Percentiles rank a stretch among this genome's conserved stretches.
Evolutionary conservation across 2,329 filamentous ascomycete species (phyloP).

Genomic region (Claviceps arundinis): DNA sequence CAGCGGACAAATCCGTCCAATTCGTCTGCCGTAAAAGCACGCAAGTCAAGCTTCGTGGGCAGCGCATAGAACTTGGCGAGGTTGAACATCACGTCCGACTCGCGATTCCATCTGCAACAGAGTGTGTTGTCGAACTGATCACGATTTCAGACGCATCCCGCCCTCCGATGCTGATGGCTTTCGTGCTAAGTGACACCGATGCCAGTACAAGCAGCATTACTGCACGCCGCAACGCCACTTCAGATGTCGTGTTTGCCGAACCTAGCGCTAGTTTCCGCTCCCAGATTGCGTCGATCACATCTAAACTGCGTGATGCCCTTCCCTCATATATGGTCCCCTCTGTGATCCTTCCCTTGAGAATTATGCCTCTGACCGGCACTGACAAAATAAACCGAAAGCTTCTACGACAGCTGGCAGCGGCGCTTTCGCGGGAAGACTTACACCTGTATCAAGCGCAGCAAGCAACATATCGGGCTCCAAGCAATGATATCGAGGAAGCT

Average conservation of each 20-base stretch:
- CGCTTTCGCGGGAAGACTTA: not conserved
- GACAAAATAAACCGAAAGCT: not conserved
- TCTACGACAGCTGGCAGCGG: not conserved
- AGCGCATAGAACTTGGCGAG: slow-evolving; percentile 4
- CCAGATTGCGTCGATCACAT: not conserved
- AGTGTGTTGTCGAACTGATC: not conserved
- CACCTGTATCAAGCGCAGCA: not conserved
- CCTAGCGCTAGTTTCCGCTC: not conserved
- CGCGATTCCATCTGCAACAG: not conserved
- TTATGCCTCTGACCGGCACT: not conserved
- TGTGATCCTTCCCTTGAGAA: not conserved
- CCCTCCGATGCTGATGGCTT: not conserved
- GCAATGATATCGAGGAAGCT: not conserved
- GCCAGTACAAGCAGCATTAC: not conserved
- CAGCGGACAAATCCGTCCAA: not conserved
- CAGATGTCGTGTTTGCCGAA: not conserved
- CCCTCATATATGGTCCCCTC: slow-evolving; percentile 3
- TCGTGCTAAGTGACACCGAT: not conserved
- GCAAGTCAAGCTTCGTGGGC: slow-evolving; percentile 3
- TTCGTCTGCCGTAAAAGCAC: not conserved
- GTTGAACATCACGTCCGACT: not conserved
- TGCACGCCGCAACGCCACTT: not conserved
- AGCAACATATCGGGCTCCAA: not conserved
- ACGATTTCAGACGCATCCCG: not conserved
- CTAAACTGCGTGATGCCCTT: not conserved